These are phyloP conservation scores for Entomortierella chlamydospora DNA, from an alignment of 192 early-diverging fungal genomes.

Conservation along the genomic window DNA sequence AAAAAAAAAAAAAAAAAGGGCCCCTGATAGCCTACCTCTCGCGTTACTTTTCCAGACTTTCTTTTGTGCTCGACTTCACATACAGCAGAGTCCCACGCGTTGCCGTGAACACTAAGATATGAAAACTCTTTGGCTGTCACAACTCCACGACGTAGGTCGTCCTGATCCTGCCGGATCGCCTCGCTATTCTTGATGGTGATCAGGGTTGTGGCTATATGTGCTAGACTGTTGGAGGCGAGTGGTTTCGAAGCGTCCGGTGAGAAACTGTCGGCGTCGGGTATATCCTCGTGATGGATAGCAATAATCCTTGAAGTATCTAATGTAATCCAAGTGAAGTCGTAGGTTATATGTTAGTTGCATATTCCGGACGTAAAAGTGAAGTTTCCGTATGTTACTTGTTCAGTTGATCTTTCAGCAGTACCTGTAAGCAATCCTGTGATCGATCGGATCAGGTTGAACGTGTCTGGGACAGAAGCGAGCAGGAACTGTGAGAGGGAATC, in stretches of 20 bases:
- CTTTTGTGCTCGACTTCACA: slow-evolving; percentile 56
- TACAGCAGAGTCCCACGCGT: slow-evolving; percentile 44
- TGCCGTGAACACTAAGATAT: slow-evolving; percentile 37
- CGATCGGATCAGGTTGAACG: slow-evolving; percentile 51
- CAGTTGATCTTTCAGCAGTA: not conserved
- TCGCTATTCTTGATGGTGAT: slow-evolving; percentile 52
- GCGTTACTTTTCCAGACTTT: slow-evolving; percentile 54
- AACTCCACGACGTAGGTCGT: slow-evolving; percentile 9
- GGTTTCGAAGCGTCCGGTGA: slow-evolving; percentile 36
- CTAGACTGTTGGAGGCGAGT: slow-evolving; percentile 36
- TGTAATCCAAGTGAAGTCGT: too few species aligned
- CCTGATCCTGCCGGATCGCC: slow-evolving; percentile 36
- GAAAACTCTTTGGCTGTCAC: slow-evolving; percentile 27
- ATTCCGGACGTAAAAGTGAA: too few species aligned
- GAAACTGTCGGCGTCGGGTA: slow-evolving; percentile 46
- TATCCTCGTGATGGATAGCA: slow-evolving; percentile 53
- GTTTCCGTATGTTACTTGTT: too few species aligned
- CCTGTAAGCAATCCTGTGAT: slow-evolving; percentile 31
- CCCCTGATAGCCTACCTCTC: slow-evolving; percentile 37
- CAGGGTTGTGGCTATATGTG: slow-evolving; percentile 48
- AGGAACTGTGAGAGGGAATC: slow-evolving; percentile 43
- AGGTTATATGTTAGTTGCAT: too few species aligned
- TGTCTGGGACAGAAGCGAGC: slow-evolving; percentile 33
- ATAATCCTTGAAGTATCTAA: slow-evolving; percentile 43
- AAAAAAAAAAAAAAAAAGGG: slow-evolving; percentile 5